Evolutionary conservation across 2,329 filamentous ascomycete species (phyloP), one percentile per base, ranked within the genome.

Genomic region (Rhynchosporium agropyri): DNA sequence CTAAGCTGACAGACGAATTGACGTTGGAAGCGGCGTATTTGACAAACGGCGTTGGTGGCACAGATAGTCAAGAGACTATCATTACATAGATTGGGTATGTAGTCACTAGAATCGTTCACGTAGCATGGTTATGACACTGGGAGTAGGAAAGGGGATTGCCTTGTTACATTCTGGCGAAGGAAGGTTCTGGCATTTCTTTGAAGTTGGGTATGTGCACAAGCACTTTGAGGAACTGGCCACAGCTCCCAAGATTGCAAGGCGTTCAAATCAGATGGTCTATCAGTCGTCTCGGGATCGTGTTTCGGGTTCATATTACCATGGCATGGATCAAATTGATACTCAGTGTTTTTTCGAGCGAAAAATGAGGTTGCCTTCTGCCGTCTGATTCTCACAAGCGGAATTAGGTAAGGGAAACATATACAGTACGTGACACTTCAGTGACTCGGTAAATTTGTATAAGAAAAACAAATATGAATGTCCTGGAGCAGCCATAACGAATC

Each of bases 1-100:
- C 63, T 10, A 64, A 62, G n/a, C 38, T 56, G 36, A 51, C 62
- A 2, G 62, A 64, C 29, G 46, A 49, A 28, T 48, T 42, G 13
- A 36, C 59, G 20, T 36, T 46, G 49, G 43, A 60, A 9, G 31
- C 63, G 1, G 63, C 53, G 28, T 45, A 59, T 20, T 31, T 62
- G 31, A 53, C 45, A 3, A 62, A 46, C 13, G 56, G 59, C 33
- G 59, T 64, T 45, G 20, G 12, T 13, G 43, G 10, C 26, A 54
- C 36, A 26, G 58, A 58, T 5, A 10, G 9, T 36, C 6, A 5
- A 20, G 29, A 56, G 12, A 28, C 50, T 8, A 50, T 62, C 10
- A n/a, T 42, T 26, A 8, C 38, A 28, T 61, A 40, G 46, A 31
- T 13, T 43, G 20, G 31, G 20, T 48, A 28, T 36, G 59, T 29